Evolutionary conservation across 164 flowering plant genomes (phyloP).

Genomic region (Stephania cephalantha): DNA sequence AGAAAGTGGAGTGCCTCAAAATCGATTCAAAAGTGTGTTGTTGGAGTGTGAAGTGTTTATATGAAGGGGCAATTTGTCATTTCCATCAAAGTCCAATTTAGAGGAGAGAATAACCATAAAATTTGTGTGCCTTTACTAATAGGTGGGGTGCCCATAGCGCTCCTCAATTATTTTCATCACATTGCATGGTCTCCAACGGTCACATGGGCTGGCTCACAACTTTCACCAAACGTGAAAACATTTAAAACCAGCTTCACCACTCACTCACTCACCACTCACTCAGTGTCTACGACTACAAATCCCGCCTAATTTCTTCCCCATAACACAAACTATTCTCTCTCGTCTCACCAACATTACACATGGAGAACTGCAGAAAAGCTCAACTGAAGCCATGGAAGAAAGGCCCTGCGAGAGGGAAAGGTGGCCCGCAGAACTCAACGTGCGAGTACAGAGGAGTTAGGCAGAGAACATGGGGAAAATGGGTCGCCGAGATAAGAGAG

Average conservation of each 20-base stretch:
- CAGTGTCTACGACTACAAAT: constrained; percentile 39
- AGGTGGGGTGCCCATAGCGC: no score
- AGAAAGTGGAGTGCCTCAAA: no score
- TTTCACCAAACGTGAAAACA: constrained; percentile 66
- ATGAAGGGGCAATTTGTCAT: no score
- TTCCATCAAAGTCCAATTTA: no score
- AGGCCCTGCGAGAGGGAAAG: constrained; percentile 95
- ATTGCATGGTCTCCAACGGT: constrained; percentile 39
- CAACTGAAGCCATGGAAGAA: constrained; percentile 89
- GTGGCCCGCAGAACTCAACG: constrained; percentile 88
- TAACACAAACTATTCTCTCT: constrained; percentile 2
- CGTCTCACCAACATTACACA: constrained; percentile 16
- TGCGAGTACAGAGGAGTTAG: constrained; percentile 91
- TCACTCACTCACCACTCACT: constrained; percentile 12
- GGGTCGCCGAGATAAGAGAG: constrained; percentile 98
- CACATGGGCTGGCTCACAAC: constrained; percentile 45
- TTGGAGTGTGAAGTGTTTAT: no score
- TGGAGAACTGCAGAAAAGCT: constrained; percentile 56
- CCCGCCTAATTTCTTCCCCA: constrained; percentile 34
- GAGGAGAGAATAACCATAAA: no score
- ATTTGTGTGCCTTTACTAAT: no score
- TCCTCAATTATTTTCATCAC: no score
- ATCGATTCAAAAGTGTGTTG: no score
- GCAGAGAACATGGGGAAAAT: constrained; percentile 98
- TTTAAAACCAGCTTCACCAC: constrained; percentile 39